Conservation (phyloP, 169 alveolate species). For the Plasmodium vinckei region DNA sequence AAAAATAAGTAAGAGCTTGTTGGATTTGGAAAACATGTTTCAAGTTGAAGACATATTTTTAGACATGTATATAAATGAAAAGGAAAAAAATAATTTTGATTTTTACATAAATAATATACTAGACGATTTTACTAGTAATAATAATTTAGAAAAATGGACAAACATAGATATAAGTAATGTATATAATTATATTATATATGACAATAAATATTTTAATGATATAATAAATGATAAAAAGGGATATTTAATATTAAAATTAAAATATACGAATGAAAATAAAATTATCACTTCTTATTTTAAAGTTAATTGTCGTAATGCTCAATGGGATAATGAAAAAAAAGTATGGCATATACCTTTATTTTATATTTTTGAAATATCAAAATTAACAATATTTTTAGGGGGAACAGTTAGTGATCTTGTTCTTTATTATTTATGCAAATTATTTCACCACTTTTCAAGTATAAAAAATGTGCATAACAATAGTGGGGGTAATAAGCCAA, state of each 20-base stretch:
- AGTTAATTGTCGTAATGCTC: constrained; percentile 51
- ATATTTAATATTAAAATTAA: constrained; percentile 41
- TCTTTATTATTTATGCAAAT: constrained; percentile 48
- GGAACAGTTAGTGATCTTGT: constrained; percentile 63
- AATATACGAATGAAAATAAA: constrained; percentile 63
- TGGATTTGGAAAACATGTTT: constrained; percentile 25
- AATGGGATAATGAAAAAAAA: constrained; percentile 66
- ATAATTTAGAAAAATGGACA: constrained; percentile 32
- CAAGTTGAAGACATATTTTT: constrained; percentile 26
- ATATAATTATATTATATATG: constrained; percentile 46
- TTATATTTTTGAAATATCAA: constrained; percentile 48
- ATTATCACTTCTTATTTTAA: constrained; percentile 69
- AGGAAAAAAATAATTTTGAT: constrained; percentile 61
- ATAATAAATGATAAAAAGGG: constrained; percentile 46
- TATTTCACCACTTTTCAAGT: constrained; percentile 53
- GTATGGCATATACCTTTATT: constrained; percentile 71
- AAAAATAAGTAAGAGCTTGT: constrained; percentile 14
- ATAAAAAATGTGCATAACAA: constrained; percentile 1
- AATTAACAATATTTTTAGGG: constrained; percentile 44
- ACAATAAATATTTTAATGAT: constrained; percentile 36
- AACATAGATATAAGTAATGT: constrained; percentile 35
- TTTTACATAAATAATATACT: constrained; percentile 28
- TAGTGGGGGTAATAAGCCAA: not conserved
- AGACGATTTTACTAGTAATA: constrained; percentile 6
- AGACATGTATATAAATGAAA: constrained; percentile 53